phyloP scores from a whole-genome alignment of 202 grass and related monocot species.

The Sporobolus alterniflorus region DNA sequence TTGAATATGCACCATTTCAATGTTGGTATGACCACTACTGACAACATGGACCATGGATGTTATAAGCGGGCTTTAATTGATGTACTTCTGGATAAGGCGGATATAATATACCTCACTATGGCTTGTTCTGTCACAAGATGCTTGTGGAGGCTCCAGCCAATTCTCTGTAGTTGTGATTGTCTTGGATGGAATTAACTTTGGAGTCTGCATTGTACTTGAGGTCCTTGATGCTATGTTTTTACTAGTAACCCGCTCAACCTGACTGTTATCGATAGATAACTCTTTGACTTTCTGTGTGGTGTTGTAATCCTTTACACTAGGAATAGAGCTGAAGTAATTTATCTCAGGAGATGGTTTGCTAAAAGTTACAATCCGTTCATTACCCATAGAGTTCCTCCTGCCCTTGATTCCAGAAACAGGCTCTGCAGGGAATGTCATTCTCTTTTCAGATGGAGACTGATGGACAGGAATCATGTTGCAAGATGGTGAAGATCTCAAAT shows the following conservation, averaged over 20 bases:
- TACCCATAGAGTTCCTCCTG: slow-evolving; percentile 59
- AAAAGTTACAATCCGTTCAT: slow-evolving; percentile 51
- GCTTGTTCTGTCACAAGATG: slow-evolving; percentile 44
- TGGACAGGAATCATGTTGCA: slow-evolving; percentile 34
- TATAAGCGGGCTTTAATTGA: background rate
- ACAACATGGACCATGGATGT: background rate
- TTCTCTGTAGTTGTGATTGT: slow-evolving; percentile 40
- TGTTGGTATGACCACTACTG: background rate
- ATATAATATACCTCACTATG: slow-evolving; percentile 43
- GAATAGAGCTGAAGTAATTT: slow-evolving; percentile 42
- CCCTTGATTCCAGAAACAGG: slow-evolving; percentile 44
- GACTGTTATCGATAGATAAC: slow-evolving; percentile 43
- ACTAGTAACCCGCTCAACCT: slow-evolving; percentile 42
- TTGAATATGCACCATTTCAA: background rate
- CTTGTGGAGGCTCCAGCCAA: slow-evolving; percentile 46
- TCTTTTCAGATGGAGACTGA: slow-evolving; percentile 44
- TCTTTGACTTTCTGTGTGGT: slow-evolving; percentile 49
- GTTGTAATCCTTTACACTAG: slow-evolving; percentile 53
- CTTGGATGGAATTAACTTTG: slow-evolving; percentile 46
- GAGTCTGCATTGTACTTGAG: slow-evolving; percentile 41
- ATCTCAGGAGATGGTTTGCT: slow-evolving; percentile 49
- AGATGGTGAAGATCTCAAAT: slow-evolving; percentile 63
- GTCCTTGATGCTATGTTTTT: slow-evolving; percentile 46
- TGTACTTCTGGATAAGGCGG: background rate
- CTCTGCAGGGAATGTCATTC: slow-evolving; percentile 59